Evolutionary conservation across 805 yeast species (phyloP).

Genomic region (Yamadazyma olivae): DNA sequence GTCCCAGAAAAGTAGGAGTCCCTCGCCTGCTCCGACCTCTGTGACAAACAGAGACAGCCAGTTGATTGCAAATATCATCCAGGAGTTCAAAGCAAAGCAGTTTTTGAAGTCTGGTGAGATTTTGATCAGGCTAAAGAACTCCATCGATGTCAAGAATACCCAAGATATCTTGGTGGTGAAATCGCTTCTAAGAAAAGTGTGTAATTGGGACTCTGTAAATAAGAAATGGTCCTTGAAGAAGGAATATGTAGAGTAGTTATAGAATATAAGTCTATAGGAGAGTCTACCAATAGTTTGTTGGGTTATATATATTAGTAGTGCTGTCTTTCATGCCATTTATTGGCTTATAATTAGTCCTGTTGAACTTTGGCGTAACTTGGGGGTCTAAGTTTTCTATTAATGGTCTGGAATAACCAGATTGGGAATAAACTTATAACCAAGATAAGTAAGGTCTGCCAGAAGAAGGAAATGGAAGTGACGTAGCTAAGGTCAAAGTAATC

Average conservation of each 20-base stretch:
- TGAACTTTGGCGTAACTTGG: slow-evolving; percentile 98
- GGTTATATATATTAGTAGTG: too few relatives aligned
- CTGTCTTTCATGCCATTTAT: too few relatives aligned
- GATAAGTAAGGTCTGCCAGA: slow-evolving; percentile 67
- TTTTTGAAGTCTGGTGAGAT: slow-evolving; percentile 9
- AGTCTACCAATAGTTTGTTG: too few relatives aligned
- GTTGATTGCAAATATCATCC: slow-evolving; percentile 2
- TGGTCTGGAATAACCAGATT: slow-evolving; percentile 79
- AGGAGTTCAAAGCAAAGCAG: slow-evolving; percentile 1
- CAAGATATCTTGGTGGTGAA: slow-evolving; percentile 60
- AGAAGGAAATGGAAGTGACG: slow-evolving; percentile 54
- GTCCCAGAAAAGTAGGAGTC: neutral
- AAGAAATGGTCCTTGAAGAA: slow-evolving; percentile 66
- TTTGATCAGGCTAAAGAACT: slow-evolving; percentile 6
- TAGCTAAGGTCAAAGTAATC: slow-evolving; percentile 83
- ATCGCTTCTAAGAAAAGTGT: slow-evolving; percentile 64
- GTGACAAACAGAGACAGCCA: neutral
- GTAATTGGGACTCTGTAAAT: slow-evolving; percentile 57
- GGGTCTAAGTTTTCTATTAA: slow-evolving; percentile 77
- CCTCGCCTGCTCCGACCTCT: neutral
- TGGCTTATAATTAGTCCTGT: slow-evolving; percentile 54
- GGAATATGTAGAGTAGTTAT: slow-evolving; percentile 26
- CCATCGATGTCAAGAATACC: slow-evolving; percentile 25
- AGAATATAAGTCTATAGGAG: too few relatives aligned
- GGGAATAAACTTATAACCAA: slow-evolving; percentile 75